These are phyloP conservation scores for Jatropha curcas DNA, from an alignment of 345 rosid genomes.

Conservation along the genomic window DNA sequence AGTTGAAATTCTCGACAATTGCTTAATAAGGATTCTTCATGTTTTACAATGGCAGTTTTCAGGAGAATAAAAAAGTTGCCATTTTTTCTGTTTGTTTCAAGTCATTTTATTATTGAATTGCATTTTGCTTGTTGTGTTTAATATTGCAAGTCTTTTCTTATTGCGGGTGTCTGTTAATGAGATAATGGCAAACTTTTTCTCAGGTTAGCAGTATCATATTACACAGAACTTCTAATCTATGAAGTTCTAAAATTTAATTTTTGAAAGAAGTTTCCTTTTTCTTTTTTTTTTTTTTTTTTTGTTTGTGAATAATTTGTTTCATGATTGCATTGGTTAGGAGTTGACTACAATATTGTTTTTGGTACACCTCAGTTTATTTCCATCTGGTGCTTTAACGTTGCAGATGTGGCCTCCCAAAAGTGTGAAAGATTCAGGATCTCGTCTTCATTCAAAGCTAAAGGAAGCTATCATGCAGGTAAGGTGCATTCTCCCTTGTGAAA, in stretches of 20 bases:
- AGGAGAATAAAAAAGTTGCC: background rate
- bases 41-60: background rate
- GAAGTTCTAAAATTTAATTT: background rate
- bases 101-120: background rate
- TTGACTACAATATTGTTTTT: background rate
- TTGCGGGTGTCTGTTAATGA: background rate
- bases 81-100: background rate
- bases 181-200: background rate
- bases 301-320: too few relatives aligned
- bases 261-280: background rate
- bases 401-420: conserved; percentile 99
- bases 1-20: too few relatives aligned
- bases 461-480: conserved; percentile 85
- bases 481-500: conserved; percentile 12
- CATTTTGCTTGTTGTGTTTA: background rate
- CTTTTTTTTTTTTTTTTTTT: too few relatives aligned
- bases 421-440: conserved; percentile 90
- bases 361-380: conserved; percentile 7
- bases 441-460: conserved; percentile 76
- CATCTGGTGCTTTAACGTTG: conserved; percentile 24
- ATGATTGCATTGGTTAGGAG: background rate
- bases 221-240: background rate
- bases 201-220: background rate
- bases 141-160: background rate
- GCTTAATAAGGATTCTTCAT: background rate